Base-by-base conservation (phyloP, 176 grass and related monocot species). In the Aegilops sharonensis region DNA sequence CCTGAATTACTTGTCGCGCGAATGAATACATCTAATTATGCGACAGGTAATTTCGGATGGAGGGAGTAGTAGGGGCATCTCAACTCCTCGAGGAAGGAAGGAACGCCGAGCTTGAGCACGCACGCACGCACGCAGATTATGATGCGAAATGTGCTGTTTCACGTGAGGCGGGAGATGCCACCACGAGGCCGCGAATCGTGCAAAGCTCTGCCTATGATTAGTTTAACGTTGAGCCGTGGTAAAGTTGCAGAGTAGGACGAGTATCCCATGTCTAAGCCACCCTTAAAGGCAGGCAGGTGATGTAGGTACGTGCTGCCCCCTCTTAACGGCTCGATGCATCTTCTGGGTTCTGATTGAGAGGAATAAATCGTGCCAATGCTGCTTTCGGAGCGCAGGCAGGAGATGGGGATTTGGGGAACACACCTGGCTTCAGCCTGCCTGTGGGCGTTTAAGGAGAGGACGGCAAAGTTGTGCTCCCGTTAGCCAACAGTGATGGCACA, bases 151-250 rank as follows among this genome's bases (percentile, higher is more conserved):
- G 43, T 13, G 15, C 80, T 8, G 32, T 74, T 39, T 71, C 84
- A 83, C 84, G 89, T 83, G 89, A 89, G 79, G 13, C 2, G 30
- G 0, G 36, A 81, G 77, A 45, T 72, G 82, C 82, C 63, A 36
- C 50, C 36, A 80, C 73, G 70, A 45, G 45, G 73, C 45, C 73
- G 10, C 5, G 66, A 79, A 83, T 66, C 72, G 7, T 29, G 23
- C 1, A 8, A 27, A 47, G n/a, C 71, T 47, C 25, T 54, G 50
- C 54, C 52, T 74, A 74, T 23, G 35, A 12, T 27, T 74, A 29
- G 21, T 86, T 85, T 88, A 67, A 24, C 79, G 25, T 83, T 83
- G 59, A 18, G 15, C 3, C 21, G 34, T 79, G 85, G 77, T 66
- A 77, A 85, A 91, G 86, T 64, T 78, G 71, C 77, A 65, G 31